These are phyloP conservation scores for Talaromyces marneffei DNA, from an alignment of 2,329 filamentous ascomycete genomes.

Conservation along the genomic window DNA sequence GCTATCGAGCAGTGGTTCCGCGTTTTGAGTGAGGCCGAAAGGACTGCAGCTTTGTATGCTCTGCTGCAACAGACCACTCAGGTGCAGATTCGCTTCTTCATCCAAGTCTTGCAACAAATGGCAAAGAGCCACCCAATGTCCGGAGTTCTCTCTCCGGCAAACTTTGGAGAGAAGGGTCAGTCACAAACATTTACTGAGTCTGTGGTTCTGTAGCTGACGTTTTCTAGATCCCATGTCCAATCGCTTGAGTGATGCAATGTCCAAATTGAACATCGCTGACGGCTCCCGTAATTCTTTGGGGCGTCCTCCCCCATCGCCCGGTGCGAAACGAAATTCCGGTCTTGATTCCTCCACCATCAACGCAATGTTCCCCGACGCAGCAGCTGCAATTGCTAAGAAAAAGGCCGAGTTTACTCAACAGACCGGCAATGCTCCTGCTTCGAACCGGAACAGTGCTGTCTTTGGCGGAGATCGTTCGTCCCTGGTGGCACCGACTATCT, in stretches of 20 bases:
- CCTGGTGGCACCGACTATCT: slow-evolving; percentile 68
- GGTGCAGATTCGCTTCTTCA: slow-evolving; percentile 98
- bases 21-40: slow-evolving; percentile 91
- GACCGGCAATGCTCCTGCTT: slow-evolving; percentile 80
- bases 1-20: slow-evolving; percentile 99
- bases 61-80: slow-evolving; percentile 97
- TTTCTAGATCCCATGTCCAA: slow-evolving; percentile 90
- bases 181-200: slow-evolving; percentile 1
- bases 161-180: slow-evolving; percentile 86
- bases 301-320: slow-evolving; percentile 70
- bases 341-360: slow-evolving; percentile 91
- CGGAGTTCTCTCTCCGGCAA: slow-evolving; percentile 85
- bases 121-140: slow-evolving; percentile 97
- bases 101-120: slow-evolving; percentile 98
- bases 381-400: slow-evolving; percentile 95
- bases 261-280: slow-evolving; percentile 75
- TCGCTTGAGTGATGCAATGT: slow-evolving; percentile 93
- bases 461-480: slow-evolving; percentile 67
- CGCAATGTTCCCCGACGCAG: slow-evolving; percentile 98
- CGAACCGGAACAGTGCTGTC: slow-evolving; percentile 84
- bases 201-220: not conserved
- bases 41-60: slow-evolving; percentile 91
- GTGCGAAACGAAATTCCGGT: slow-evolving; percentile 87
- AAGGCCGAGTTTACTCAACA: slow-evolving; percentile 97
- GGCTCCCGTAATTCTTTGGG: slow-evolving; percentile 79